Percentiles rank a stretch among this genome's conserved stretches.
These are phyloP conservation scores for Trypanosoma rangeli DNA, from an alignment of 208 protist species.

Conservation along the genomic window DNA sequence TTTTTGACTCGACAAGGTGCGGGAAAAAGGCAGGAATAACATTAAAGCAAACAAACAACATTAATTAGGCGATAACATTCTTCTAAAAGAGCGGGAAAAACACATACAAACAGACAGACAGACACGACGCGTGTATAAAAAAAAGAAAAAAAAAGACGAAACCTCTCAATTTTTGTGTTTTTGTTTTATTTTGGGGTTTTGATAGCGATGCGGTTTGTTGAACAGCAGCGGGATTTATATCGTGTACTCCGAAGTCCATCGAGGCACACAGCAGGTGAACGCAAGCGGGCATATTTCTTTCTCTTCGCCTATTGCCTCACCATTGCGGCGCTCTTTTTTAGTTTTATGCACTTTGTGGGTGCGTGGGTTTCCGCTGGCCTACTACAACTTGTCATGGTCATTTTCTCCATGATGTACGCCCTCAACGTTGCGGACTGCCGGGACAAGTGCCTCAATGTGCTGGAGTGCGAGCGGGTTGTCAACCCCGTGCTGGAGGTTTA, in stretches of 20 bases:
- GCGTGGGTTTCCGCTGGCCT: conserved; percentile 66
- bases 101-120: too few species aligned
- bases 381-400: conserved; percentile 64
- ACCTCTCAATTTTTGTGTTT: background rate
- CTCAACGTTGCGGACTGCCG: conserved; percentile 83
- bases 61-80: background rate
- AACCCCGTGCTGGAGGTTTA: conserved; percentile 81
- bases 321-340: conserved; percentile 47
- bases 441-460: conserved; percentile 68
- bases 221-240: conserved; percentile 75
- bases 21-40: background rate
- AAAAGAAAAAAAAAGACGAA: background rate
- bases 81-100: too few species aligned
- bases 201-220: conserved; percentile 63
- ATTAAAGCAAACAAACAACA: background rate
- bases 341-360: conserved; percentile 75
- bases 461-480: conserved; percentile 79
- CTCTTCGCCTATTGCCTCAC: conserved; percentile 70
- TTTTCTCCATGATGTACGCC: conserved; percentile 72
- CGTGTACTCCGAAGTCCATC: conserved; percentile 55
- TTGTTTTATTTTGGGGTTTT: background rate
- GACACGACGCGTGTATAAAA: background rate
- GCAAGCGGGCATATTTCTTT: conserved; percentile 83
- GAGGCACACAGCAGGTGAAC: conserved; percentile 70
- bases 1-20: background rate